Base-by-base conservation (phyloP, 2,329 filamentous ascomycete genomes). In the Penicillium oxalicum region DNA sequence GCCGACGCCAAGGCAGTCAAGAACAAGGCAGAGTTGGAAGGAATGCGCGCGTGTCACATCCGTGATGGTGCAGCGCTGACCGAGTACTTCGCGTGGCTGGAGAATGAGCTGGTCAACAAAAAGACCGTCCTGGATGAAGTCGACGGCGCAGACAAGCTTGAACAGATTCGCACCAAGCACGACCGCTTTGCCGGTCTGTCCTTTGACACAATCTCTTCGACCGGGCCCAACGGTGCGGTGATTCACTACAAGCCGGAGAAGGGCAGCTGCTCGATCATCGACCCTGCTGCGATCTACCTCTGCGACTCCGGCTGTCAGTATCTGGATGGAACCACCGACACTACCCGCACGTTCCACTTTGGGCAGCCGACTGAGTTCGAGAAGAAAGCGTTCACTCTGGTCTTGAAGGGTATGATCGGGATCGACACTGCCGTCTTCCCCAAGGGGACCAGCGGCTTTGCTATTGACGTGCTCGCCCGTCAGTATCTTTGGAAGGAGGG, bases 221-320 rank as follows among this genome's bases (percentile, higher is more conserved):
- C 90, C 0, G 93, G 93, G 2, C 74, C 91, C 2, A 95, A 93
- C 66, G 93, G 90, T 49, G 93, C 93, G 4, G 81, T 98, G 9
- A 98, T 98, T 49, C 93, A 98, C 67, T 98, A 98, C 75, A 87
- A 86, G 58, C 91, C 93, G 0, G 88, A 95, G 64, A 82, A 80
- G 47, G 89, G 87, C 18, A 85, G 78, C 54, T 97, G 91, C 70
- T 81, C 90, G 7, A 74, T 80, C 27, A 89, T 98, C 59, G 89
- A 98, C 58, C 88, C 89, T 0, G 82, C 83, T 5, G 83, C 84
- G 11, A 82, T 98, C 50, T 98, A 98, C 63, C 81, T 98, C 2
- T 98, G 93, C 66, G 93, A 98, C 69, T 97, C 93, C 24, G 93
- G 93, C 24, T 93, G 88, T n/a, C 93, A 98, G 68, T 98, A 91